Evolutionary conservation across 2,329 filamentous ascomycete genomes (phyloP).

Genomic region (Coleophoma eucalyptorum): DNA sequence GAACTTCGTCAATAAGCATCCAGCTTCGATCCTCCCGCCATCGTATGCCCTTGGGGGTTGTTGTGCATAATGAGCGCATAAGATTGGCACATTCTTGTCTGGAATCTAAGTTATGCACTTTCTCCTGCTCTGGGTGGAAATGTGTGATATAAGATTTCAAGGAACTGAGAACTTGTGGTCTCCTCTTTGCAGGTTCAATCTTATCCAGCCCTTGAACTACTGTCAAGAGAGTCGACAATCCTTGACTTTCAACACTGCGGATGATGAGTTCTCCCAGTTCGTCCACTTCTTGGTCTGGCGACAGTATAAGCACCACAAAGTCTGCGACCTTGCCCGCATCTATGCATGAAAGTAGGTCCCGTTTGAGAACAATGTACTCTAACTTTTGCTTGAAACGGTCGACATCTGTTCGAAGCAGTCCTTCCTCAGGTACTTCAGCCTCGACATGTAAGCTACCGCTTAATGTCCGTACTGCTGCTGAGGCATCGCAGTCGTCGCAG

Average conservation of each 20-base stretch:
- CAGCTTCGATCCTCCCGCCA: conserved; percentile 96
- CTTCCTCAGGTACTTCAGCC: conserved; percentile 54
- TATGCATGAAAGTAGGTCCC: conserved; percentile 72
- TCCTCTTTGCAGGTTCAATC: conserved; percentile 75
- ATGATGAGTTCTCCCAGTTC: conserved; percentile 80
- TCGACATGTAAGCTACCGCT: conserved; percentile 80
- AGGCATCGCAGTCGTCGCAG: conserved; percentile 66
- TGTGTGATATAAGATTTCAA: conserved; percentile 91
- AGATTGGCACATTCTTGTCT: conserved; percentile 89
- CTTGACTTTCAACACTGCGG: conserved; percentile 86
- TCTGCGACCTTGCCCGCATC: conserved; percentile 88
- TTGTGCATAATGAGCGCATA: conserved; percentile 86
- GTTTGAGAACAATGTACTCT: conserved; percentile 73
- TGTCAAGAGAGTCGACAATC: conserved; percentile 87
- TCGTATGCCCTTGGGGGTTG: conserved; percentile 86
- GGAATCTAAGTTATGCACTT: conserved; percentile 82
- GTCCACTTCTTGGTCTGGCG: conserved; percentile 80
- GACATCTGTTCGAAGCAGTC: conserved; percentile 62
- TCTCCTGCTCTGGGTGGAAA: conserved; percentile 90
- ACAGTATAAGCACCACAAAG: conserved; percentile 84
- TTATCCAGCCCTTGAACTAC: conserved; percentile 76
- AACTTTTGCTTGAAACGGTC: conserved; percentile 95
- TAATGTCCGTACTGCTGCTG: conserved; percentile 63
- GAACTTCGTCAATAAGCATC: conserved; percentile 84
- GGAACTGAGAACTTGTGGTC: conserved; percentile 71